Evolutionary conservation across 2,329 filamentous ascomycete genomes (phyloP).

Genomic region (Scedosporium apiospermum): DNA sequence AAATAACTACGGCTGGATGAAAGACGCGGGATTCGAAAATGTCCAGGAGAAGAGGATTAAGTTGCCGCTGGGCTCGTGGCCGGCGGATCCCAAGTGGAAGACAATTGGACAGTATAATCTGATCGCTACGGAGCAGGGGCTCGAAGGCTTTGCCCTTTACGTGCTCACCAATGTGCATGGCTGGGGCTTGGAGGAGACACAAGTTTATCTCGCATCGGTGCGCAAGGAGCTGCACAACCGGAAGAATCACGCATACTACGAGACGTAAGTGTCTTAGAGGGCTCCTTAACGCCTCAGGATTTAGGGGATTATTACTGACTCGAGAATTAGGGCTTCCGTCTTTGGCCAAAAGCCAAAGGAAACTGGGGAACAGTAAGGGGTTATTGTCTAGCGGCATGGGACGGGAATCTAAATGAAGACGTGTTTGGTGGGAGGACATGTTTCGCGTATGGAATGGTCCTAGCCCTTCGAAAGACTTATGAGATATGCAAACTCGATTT

Average conservation of each 20-base stretch:
- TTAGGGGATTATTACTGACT: not conserved
- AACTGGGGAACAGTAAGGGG: no score
- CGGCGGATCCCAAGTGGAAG: conserved; percentile 34
- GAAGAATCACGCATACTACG: conserved; percentile 19
- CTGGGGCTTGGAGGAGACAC: conserved; percentile 16
- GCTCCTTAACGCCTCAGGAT: not conserved
- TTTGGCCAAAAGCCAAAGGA: not conserved
- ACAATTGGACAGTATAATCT: conserved; percentile 14
- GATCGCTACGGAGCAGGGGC: not conserved
- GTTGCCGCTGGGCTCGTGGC: conserved; percentile 39
- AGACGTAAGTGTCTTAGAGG: conserved; percentile 6
- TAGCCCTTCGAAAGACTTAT: no score
- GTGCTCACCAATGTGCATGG: not conserved
- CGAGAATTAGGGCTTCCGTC: not conserved
- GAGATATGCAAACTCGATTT: no score
- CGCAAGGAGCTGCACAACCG: conserved; percentile 21
- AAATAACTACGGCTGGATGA: not conserved
- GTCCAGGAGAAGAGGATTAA: not conserved
- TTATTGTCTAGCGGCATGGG: no score
- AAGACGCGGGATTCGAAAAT: not conserved
- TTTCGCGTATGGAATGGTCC: no score
- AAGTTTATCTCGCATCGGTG: conserved; percentile 22
- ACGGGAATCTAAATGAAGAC: no score
- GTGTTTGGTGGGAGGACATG: no score
- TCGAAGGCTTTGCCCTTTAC: not conserved